Evolutionary conservation across 2,329 filamentous ascomycete genomes (phyloP), one percentile per base, ranked within the genome.

Genomic region (Aureobasidium vineae): DNA sequence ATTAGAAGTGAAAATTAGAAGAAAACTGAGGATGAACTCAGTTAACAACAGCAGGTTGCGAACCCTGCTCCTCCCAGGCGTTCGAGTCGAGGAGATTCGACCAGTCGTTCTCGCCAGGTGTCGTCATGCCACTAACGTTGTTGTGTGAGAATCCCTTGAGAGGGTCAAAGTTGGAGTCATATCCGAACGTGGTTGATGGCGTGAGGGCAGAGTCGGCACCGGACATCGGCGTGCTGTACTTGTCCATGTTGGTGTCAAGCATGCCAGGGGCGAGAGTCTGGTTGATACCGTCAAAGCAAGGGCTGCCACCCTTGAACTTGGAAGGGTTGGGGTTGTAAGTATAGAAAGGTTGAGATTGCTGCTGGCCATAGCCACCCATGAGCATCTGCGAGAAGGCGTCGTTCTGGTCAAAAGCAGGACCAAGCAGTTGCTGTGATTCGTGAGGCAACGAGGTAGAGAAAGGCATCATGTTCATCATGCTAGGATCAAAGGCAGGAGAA

Each of bases 391-490:
- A 79, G 65, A 77, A 74, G 3, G 80, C 77, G 68, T 84, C 80
- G 36, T 76, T 79, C 2, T 76, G 74, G 67, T 82, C 79, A 5
- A 84, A 74, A 0, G 75, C 74, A 2, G 77, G 75, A 19, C 80
- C 82, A 6, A 86, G 75, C 21, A 86, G 75, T 71, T 83, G 81
- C 72, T 85, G 83, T 1, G 82, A 78, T 69, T 86, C 81, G 4
- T 80, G 73, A 26, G 84, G 83, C 26, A 86, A 74, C 3, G 79
- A 76, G 47, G 81, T 79, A 2, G 81, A 82, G 64, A 86, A 76
- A 11, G 82, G 82, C 49, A 77, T 77, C 53, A 76, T 73, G 67
- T 72, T 73, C 26, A 77, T 50, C n/a, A 73, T 69, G 63, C 75
- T 74, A 10, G 72, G 70, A 6, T 75, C 70, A 47, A 73, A 76